phyloP scores from a whole-genome alignment of 192 early-diverging fungal species.

The Irineochytrium annulatum region DNA sequence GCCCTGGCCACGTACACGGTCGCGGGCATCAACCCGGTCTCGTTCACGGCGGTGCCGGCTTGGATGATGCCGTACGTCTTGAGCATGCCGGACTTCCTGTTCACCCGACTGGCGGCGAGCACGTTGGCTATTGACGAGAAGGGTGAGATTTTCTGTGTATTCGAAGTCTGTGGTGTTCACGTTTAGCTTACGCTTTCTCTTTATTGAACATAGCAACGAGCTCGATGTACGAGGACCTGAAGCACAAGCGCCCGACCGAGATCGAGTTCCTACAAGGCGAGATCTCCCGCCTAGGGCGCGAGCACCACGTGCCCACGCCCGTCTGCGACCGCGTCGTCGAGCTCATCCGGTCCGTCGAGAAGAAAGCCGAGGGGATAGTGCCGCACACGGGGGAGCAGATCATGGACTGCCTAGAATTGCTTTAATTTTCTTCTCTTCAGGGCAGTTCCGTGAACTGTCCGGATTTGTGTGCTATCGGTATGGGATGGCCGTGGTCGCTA shows the following conservation, averaged over 20 bases:
- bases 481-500: no score
- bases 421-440: no score
- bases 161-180: not conserved
- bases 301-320: conserved; percentile 29
- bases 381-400: conserved; percentile 30
- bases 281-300: conserved; percentile 26
- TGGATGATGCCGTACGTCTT: conserved; percentile 25
- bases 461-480: no score
- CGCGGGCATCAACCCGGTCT: conserved; percentile 33
- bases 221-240: conserved; percentile 45
- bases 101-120: conserved; percentile 10
- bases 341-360: conserved; percentile 21
- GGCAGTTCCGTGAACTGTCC: no score
- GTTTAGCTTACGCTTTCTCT: not conserved
- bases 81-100: conserved; percentile 29
- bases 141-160: not conserved
- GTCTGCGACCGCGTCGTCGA: conserved; percentile 28
- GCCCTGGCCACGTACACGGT: conserved; percentile 29
- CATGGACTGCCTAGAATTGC: conserved; percentile 20
- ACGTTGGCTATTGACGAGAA: conserved; percentile 31
- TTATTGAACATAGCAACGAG: conserved; percentile 27
- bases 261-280: conserved; percentile 45
- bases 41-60: conserved; percentile 27
- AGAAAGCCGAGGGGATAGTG: conserved; percentile 14
- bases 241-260: conserved; percentile 30